phyloP scores from a whole-genome alignment of 352 stramenopile species.

The Pythium coloratum region DNA sequence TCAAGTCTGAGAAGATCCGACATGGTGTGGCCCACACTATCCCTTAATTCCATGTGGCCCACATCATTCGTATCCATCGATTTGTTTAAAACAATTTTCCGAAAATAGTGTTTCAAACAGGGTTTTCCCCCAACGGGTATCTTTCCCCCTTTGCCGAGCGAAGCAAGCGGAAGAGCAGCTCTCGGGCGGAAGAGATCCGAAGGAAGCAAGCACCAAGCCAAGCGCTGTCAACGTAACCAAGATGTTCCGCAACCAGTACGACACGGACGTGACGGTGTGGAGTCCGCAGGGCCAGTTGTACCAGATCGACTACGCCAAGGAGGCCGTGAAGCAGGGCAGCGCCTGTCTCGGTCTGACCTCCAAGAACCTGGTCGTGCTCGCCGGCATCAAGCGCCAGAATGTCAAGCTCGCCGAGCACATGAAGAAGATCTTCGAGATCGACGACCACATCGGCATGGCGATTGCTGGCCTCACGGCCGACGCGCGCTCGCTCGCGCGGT shows the following conservation, averaged over 20 bases:
- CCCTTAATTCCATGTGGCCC: slow-evolving; percentile 9
- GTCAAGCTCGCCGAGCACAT: slow-evolving; percentile 94
- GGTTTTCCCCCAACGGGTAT: slow-evolving; percentile 22
- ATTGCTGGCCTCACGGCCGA: slow-evolving; percentile 98
- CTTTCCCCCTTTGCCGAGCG: slow-evolving; percentile 30
- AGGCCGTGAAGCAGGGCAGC: slow-evolving; percentile 96
- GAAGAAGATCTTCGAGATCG: slow-evolving; percentile 99
- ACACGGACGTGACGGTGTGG: slow-evolving; percentile 99
- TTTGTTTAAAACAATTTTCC: slow-evolving; percentile 15
- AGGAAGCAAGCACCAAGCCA: slow-evolving; percentile 10
- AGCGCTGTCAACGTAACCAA: not conserved
- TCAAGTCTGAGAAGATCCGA: not conserved
- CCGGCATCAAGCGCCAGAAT: slow-evolving; percentile 83
- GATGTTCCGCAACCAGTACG: slow-evolving; percentile 99
- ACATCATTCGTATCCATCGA: slow-evolving; percentile 10
- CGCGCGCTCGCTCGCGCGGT: slow-evolving; percentile 91
- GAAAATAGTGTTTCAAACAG: slow-evolving; percentile 29
- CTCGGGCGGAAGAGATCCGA: slow-evolving; percentile 17
- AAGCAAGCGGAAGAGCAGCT: slow-evolving; percentile 17
- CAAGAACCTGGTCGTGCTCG: slow-evolving; percentile 93
- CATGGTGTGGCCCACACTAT: slow-evolving; percentile 3
- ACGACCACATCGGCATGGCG: slow-evolving; percentile 97
- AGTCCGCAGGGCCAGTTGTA: slow-evolving; percentile 98
- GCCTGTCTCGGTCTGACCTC: slow-evolving; percentile 95
- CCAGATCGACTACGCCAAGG: slow-evolving; percentile 97